Percentiles rank a stretch among this genome's conserved stretches.
phyloP scores from a whole-genome alignment of 2,329 filamentous ascomycete genomes.

The Aspergillus novofumigatus region DNA sequence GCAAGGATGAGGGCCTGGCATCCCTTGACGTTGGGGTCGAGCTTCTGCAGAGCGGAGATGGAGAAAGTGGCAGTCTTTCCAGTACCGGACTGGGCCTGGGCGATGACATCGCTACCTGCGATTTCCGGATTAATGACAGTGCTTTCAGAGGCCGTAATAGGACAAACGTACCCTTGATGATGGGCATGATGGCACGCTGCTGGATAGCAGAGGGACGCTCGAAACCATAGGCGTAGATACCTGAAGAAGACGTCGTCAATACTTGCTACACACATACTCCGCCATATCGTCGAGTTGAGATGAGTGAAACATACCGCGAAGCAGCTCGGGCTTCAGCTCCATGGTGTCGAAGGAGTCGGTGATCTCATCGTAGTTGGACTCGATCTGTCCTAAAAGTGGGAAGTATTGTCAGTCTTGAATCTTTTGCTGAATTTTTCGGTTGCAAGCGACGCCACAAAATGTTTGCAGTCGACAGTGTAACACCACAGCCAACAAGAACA shows the following conservation, averaged over 20 bases:
- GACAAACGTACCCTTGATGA: constrained; percentile 85
- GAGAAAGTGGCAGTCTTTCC: constrained; percentile 99
- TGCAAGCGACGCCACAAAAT: constrained; percentile 1
- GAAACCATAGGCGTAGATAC: constrained; percentile 99
- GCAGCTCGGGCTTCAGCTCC: constrained; percentile 93
- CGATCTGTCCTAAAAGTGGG: constrained; percentile 78
- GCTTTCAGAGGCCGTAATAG: background rate
- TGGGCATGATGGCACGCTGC: constrained; percentile 99
- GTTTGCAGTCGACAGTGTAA: background rate
- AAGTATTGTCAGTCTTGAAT: constrained; percentile 9
- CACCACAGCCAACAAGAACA: background rate
- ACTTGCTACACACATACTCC: constrained; percentile 24
- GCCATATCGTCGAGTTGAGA: constrained; percentile 5
- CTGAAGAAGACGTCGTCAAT: constrained; percentile 39
- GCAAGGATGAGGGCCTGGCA: constrained; percentile 98
- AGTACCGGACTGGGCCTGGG: constrained; percentile 98
- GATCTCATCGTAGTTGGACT: constrained; percentile 99
- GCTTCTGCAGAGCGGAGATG: constrained; percentile 97
- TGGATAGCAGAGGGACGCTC: constrained; percentile 99
- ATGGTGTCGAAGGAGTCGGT: constrained; percentile 99
- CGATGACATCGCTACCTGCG: constrained; percentile 93
- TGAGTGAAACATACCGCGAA: constrained; percentile 64
- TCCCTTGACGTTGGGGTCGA: constrained; percentile 89
- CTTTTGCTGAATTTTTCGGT: constrained; percentile 6
- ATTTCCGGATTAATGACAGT: constrained; percentile 11